These are phyloP conservation scores for Botrytis cinerea DNA, from an alignment of 2,329 filamentous ascomycete species.

Conservation along the genomic window DNA sequence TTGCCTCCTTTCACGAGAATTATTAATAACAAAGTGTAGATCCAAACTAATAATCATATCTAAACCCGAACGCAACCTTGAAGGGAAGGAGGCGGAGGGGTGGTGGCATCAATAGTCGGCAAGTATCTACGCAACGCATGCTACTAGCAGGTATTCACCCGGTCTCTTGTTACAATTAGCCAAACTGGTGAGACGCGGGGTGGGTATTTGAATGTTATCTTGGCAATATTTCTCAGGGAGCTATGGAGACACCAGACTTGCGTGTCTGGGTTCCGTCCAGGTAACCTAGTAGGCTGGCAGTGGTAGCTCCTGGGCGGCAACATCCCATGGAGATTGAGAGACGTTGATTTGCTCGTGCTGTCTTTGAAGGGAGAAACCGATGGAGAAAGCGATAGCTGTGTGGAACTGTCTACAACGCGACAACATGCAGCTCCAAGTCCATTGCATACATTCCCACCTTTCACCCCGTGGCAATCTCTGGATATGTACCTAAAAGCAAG, in stretches of 20 bases:
- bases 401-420: neutral
- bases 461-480: neutral
- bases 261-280: neutral
- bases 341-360: neutral
- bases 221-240: neutral
- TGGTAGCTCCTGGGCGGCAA: neutral
- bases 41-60: neutral
- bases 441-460: neutral
- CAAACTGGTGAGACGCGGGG: conserved; percentile 3
- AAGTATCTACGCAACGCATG: neutral
- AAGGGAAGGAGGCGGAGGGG: neutral
- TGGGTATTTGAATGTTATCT: neutral
- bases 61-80: neutral
- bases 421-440: neutral
- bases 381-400: neutral
- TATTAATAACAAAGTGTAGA: neutral
- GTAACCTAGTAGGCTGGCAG: neutral
- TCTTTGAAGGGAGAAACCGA: neutral
- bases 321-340: neutral
- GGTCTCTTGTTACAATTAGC: neutral
- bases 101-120: neutral
- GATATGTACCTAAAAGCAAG: too few species aligned
- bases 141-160: neutral
- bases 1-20: neutral
- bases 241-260: neutral